phyloP scores from a whole-genome alignment of 1,284 basidiomycete genomes.

The Ustilago cynodontis region DNA sequence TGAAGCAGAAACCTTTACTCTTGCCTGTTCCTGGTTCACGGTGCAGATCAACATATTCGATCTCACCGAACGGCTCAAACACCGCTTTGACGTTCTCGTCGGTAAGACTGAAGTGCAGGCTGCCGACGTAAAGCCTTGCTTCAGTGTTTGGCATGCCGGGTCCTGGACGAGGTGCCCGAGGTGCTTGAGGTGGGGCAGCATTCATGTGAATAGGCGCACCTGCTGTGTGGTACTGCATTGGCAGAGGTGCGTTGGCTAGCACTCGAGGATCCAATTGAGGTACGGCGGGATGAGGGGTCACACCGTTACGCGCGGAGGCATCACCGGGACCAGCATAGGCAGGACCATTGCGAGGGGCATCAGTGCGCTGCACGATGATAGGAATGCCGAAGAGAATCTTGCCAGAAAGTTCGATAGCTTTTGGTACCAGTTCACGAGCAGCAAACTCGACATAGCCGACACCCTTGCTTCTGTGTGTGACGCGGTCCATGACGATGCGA shows the following conservation, averaged over 20 bases:
- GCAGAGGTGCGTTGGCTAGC: slow-evolving; percentile 36
- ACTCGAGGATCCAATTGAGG: slow-evolving; percentile 36
- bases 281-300: slow-evolving; percentile 32
- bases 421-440: slow-evolving; percentile 87
- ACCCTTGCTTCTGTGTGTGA: slow-evolving; percentile 92
- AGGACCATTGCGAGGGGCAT: slow-evolving; percentile 87
- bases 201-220: slow-evolving; percentile 51
- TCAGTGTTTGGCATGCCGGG: slow-evolving; percentile 72
- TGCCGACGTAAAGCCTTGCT: slow-evolving; percentile 92
- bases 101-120: slow-evolving; percentile 93
- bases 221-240: slow-evolving; percentile 47
- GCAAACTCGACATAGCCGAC: slow-evolving; percentile 98
- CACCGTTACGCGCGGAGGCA: slow-evolving; percentile 18
- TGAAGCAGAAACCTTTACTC: slow-evolving; percentile 97
- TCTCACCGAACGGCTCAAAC: slow-evolving; percentile 96
- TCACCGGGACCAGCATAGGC: slow-evolving; percentile 37
- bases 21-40: slow-evolving; percentile 88
- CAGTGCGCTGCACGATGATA: slow-evolving; percentile 93
- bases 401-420: slow-evolving; percentile 87
- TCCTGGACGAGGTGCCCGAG: slow-evolving; percentile 23
- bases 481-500: slow-evolving; percentile 90
- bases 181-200: slow-evolving; percentile 10
- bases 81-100: slow-evolving; percentile 97
- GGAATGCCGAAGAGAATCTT: slow-evolving; percentile 97
- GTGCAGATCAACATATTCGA: slow-evolving; percentile 98